Evolutionary conservation across 1,284 basidiomycete species (phyloP), one percentile per base, ranked within the genome.

Genomic region (Fomes fomentarius): DNA sequence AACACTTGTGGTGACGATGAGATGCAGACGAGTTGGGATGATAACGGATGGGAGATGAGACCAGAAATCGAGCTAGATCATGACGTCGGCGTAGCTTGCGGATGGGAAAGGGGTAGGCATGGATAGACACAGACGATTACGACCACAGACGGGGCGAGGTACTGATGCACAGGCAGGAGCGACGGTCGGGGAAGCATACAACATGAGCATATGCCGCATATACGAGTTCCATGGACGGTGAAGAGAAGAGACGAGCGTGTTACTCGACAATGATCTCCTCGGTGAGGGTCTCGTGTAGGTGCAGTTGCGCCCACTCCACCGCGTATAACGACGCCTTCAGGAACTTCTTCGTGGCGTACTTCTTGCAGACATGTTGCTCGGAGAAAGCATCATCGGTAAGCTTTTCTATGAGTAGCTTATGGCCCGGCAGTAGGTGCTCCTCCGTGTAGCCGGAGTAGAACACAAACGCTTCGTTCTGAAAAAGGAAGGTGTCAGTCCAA

Each of bases 311-410:
- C 85, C 85, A 89, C 49, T 88, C 81, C 63, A 87, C 78, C 39
- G 88, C 88, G 66, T 84, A 91, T 35, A 82, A 68, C 12, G 88
- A 86, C 21, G 89, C 95, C 72, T 95, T 93, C 69, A 98, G 84
- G 83, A 96, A 97, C 77, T 95, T 94, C 84, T 96, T 96, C 82
- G 93, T 87, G 49, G 94, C 87, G 72, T 99, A 99, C 79, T 99
- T 99, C 78, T 91, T 91, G 84, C 87, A 97, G 30, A 97, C 91
- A 72, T 96, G 95, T 66, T 91, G 87, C 52, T 85, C 81, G 35
- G 87, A 82, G 71, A 99, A 98, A 58, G 84, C 84, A 1, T 83
- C 76, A 64, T 95, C 92, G 17, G 83, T 76, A 30, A 99, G 81
- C 69, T 93, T 91, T 71, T 96, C 93, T 54, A 95, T 79, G 52